Evolutionary conservation across 2,329 filamentous ascomycete genomes (phyloP), one percentile per base, ranked within the genome.

Genomic region (Coniochaeta sp.): DNA sequence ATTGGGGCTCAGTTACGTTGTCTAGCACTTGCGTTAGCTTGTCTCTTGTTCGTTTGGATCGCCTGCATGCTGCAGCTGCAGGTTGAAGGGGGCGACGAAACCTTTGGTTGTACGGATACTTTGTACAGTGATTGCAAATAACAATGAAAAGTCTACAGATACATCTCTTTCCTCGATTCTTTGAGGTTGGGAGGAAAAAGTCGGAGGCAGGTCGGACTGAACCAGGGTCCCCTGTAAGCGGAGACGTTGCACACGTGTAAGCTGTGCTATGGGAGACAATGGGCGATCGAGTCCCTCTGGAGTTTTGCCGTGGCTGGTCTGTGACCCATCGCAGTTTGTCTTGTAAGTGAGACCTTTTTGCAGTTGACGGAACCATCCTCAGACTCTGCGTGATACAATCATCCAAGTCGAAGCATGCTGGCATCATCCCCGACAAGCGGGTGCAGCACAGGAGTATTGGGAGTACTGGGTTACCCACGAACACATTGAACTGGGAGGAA

Each of bases 211-310:
- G 55, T 30, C 17, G 55, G 19, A 36, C 19, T 57, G 36, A 24
- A 12, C 24, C 34, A 44, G 34, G 55, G 36, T 26, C 38, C 38
- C 38, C 26, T 34, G 34, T 22, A 38, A 56, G 54, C 34, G 54
- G 55, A 34, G 55, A 10, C 17, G 55, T 44, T 19, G 55, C 55
- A 57, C 55, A 57, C 55, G 55, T 57, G 55, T 57, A 57, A 57
- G 32, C 38, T 44, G 55, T 30, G 55, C 55, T 44, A 42, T 44
- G 34, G 55, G 54, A 14, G 54, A 56, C 54, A 56, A 14, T 14
- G 54, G 54, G 30, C 24, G 14, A 22, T 36, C n/a, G 54, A 56
- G n/a, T 24, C 22, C 54, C 30, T 38, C 2, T 9, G n/a, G 28
- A 17, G n/a, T n/a, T n/a, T 38, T n/a, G 54, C 14, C 30, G 47